A percentile compares a stretch with the other conserved stretches of the same genome.
Conservation (phyloP, 352 stramenopile genomes). For the Globisporangium paroecandrum region DNA sequence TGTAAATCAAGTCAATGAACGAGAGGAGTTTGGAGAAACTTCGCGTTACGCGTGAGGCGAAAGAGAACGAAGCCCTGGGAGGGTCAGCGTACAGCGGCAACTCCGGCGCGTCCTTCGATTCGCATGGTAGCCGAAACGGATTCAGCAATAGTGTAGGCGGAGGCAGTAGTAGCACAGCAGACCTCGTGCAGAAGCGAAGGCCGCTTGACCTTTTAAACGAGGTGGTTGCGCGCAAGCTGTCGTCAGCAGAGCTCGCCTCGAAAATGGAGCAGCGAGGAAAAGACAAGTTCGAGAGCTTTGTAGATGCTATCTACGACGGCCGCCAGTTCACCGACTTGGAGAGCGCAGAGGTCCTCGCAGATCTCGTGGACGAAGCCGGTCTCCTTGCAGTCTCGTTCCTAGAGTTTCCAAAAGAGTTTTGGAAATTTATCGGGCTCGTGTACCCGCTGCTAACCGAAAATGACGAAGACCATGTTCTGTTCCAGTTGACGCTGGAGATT, state of each 20-base stretch:
- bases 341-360: constrained; percentile 30
- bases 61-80: constrained; percentile 40
- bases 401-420: constrained; percentile 81
- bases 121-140: constrained; percentile 18
- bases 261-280: constrained; percentile 40
- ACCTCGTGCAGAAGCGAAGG: constrained; percentile 52
- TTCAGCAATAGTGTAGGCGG: constrained; percentile 15
- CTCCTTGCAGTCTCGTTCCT: constrained; percentile 60
- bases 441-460: constrained; percentile 47
- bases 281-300: constrained; percentile 70
- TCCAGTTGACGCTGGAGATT: constrained; percentile 29
- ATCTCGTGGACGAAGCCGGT: constrained; percentile 45
- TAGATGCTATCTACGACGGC: constrained; percentile 46
- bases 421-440: constrained; percentile 60
- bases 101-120: constrained; percentile 30
- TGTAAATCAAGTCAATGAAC: constrained; percentile 89
- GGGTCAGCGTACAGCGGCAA: constrained; percentile 21
- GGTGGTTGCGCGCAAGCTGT: constrained; percentile 33
- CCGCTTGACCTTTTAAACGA: constrained; percentile 69
- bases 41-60: constrained; percentile 65
- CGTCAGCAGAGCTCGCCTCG: constrained; percentile 19
- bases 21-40: constrained; percentile 83
- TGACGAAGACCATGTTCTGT: constrained; percentile 43
- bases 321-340: constrained; percentile 37
- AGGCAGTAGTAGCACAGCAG: constrained; percentile 21